Evolutionary conservation across 2,329 filamentous ascomycete genomes (phyloP).

Genomic region (Bipolaris cookei): DNA sequence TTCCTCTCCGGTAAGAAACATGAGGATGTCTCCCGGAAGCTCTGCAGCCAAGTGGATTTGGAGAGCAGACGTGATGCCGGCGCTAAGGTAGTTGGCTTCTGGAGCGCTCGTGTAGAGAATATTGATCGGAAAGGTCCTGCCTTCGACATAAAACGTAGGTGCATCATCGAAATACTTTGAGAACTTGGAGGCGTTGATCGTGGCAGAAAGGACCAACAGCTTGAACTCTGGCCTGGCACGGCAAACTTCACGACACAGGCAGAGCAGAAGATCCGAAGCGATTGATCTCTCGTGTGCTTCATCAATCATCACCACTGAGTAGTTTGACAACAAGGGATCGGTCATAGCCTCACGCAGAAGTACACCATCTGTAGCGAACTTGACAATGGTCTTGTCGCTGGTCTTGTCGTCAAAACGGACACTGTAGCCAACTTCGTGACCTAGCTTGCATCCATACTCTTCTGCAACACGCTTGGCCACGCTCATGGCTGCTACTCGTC

Average conservation of each 20-base stretch:
- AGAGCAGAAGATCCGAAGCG: slow-evolving; percentile 87
- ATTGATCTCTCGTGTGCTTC: slow-evolving; percentile 95
- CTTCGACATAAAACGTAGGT: slow-evolving; percentile 93
- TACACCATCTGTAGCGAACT: slow-evolving; percentile 99
- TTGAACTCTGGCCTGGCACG: slow-evolving; percentile 84
- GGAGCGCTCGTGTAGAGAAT: slow-evolving; percentile 58
- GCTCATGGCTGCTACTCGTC: slow-evolving; percentile 95
- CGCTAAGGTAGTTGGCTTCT: slow-evolving; percentile 91
- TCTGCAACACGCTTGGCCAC: slow-evolving; percentile 96
- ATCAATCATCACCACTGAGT: slow-evolving; percentile 93
- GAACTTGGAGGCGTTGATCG: slow-evolving; percentile 93
- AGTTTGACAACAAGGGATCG: slow-evolving; percentile 80
- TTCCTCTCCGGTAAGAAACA: slow-evolving; percentile 94
- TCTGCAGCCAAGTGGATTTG: slow-evolving; percentile 84
- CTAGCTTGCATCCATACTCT: slow-evolving; percentile 83
- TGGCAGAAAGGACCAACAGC: slow-evolving; percentile 90
- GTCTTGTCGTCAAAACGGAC: slow-evolving; percentile 95
- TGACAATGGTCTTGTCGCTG: slow-evolving; percentile 81
- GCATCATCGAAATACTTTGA: slow-evolving; percentile 89
- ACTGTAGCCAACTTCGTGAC: slow-evolving; percentile 90
- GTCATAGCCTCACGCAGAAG: slow-evolving; percentile 89
- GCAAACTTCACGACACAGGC: slow-evolving; percentile 86
- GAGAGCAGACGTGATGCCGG: slow-evolving; percentile 90
- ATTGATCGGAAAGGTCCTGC: slow-evolving; percentile 45
- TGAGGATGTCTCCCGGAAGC: slow-evolving; percentile 81